Evolutionary conservation across 2,329 filamentous ascomycete genomes (phyloP).

Genomic region (Colletotrichum ledebouriae): DNA sequence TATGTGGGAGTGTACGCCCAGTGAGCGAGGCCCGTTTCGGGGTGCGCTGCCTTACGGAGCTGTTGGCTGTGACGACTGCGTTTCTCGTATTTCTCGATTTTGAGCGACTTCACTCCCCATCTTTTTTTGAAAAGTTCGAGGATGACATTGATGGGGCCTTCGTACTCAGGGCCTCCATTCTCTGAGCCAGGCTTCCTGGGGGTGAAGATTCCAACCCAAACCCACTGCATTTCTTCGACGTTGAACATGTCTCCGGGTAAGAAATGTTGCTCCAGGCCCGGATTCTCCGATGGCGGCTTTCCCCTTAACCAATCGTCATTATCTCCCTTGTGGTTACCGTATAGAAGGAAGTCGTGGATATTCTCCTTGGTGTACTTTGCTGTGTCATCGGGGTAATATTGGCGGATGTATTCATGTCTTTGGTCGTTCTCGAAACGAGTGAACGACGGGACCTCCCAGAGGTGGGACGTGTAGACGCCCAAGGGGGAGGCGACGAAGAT

Average conservation of each 20-base stretch:
- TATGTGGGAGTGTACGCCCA: too few relatives aligned
- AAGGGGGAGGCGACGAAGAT: constrained; percentile 35
- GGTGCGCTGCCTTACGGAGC: too few relatives aligned
- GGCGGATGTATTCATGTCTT: neutral
- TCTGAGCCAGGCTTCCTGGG: neutral
- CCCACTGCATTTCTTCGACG: constrained; percentile 19
- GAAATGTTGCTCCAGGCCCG: constrained; percentile 19
- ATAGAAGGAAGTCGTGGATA: constrained; percentile 15
- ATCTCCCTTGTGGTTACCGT: constrained; percentile 16
- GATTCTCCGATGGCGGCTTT: constrained; percentile 2
- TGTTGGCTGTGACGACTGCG: too few relatives aligned
- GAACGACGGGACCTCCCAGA: constrained; percentile 42
- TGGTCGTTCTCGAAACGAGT: neutral
- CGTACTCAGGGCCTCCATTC: too few relatives aligned
- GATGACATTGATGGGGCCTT: too few relatives aligned
- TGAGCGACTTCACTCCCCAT: too few relatives aligned
- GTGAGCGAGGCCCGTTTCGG: too few relatives aligned
- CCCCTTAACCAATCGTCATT: neutral
- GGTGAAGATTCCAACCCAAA: constrained; percentile 12
- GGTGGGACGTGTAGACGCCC: constrained; percentile 38
- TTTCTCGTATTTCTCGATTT: too few relatives aligned
- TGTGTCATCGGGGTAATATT: neutral
- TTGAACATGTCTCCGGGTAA: constrained; percentile 15
- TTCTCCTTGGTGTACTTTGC: constrained; percentile 26
- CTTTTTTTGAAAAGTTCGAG: too few relatives aligned